Base-by-base conservation (phyloP, 2,329 filamentous ascomycete genomes). In the Epicoccum sorghinum region DNA sequence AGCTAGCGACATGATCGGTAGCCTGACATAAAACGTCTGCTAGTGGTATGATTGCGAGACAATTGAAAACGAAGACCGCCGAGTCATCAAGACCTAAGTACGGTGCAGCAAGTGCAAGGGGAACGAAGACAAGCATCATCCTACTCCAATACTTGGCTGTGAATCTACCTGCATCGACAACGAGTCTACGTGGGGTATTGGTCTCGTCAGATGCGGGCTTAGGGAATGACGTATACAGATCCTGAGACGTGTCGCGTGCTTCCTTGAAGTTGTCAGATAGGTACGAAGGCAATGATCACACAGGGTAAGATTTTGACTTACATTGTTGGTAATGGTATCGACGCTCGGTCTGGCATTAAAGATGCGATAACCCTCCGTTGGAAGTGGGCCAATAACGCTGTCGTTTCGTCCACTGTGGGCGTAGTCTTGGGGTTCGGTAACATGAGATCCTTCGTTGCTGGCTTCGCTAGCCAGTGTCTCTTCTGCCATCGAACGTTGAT, bases 1-100 rank as follows among this genome's bases (percentile, higher is more conserved):
- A 57, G 95, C 86, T 65, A 95, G 96, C 57, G 90, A 91, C 58
- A 95, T 83, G 66, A 95, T 96, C 56, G 3, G 60, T 63, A 10
- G 60, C 60, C 10, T 51, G 51, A 14, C 58, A 61, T 13, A 61
- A 38, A 2, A 63, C 29, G 35, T 59, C 49, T 4, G 60, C 58
- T 14, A 63, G 39, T 0, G 57, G 48, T 13, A 61, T 47, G 30
- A 59, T 53, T 3, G 60, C 60, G 7, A 63, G 33, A 41, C 56
- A 61, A 35, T 61, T 63, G 9, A 63, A 23, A 3, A 60, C 25
- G 37, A 63, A 63, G 10, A 59, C 42, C 8, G 32, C 23, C 76
- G 96, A 96, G 73, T 96, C 83, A 42, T 91, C 83, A 65, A 95
- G 96, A 18, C 42, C 47, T 2, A 57, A 18, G 12, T 52, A 38